Base-by-base conservation (phyloP, 495 filamentous ascomycete genomes). In the Aspergillus olivimuriae region DNA sequence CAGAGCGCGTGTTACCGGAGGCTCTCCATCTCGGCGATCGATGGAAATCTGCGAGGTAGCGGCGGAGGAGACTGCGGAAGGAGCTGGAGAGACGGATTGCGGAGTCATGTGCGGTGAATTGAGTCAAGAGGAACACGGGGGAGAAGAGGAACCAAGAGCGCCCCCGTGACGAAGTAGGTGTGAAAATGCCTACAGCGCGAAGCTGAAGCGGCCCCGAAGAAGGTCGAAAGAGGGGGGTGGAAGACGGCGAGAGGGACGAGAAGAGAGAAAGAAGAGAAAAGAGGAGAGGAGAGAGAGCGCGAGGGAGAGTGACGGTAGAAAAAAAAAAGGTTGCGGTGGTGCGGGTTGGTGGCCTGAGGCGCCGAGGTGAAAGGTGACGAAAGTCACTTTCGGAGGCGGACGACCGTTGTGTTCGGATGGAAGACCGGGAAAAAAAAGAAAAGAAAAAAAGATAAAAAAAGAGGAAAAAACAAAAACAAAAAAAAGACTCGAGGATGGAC, bases 71-170 rank as follows among this genome's bases (percentile, higher is more conserved):
- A 69, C 56, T 58, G 68, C 57, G 53, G 68, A 70, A 46, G 66
- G 63, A 52, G 58, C 63, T 60, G 69, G 66, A 44, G 69, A 73
- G 44, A 49, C 41, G 44, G 67, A 63, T 61, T 52, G 62, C 41
- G 66, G 62, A 71, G 66, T 70, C 67, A 71, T 71, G 66, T 73
- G 66, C 63, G 67, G 55, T 64, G 46, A 55, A 44, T 55, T 30
- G 30, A 44, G 37, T 39, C 23, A 43, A 31, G 39, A 23, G 34
- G 44, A 37, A 42, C 40, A 50, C 50, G 46, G 48, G 45, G 40
- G 35, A 47, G 16, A 22, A 41, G 38, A 48, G 34, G 46, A 39
- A 47, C 18, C 24, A 40, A 33, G 30, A 31, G 36, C 22, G 39
- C 49, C 47, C 49, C 49, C 50, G 41, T 36, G 43, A 50, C 26